These are phyloP conservation scores for Scenedesmus sp. DNA, from an alignment of 163 green algal genomes.

Conservation along the genomic window DNA sequence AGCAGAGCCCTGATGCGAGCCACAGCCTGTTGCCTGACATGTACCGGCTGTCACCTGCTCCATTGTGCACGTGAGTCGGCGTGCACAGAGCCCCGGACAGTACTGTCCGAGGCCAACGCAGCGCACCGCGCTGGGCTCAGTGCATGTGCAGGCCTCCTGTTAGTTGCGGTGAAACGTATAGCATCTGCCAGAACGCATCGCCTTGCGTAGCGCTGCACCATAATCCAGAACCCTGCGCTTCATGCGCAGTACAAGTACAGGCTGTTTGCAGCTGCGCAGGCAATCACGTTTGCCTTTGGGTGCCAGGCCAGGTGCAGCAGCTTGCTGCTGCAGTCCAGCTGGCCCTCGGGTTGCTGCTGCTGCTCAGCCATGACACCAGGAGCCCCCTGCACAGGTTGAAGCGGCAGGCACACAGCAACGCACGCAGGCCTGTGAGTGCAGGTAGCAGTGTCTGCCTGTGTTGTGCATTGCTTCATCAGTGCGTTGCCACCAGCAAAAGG, in stretches of 20 bases:
- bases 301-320: slow-evolving; percentile 97
- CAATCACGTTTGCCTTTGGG: slow-evolving; percentile 90
- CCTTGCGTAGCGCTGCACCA: not conserved
- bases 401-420: slow-evolving; percentile 27
- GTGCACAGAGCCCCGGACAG: too few species aligned
- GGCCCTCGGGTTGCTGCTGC: slow-evolving; percentile 49
- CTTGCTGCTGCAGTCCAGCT: slow-evolving; percentile 88
- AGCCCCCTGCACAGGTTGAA: not conserved
- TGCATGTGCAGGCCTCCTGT: too few species aligned
- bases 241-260: slow-evolving; percentile 24
- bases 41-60: too few species aligned
- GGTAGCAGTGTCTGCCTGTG: too few species aligned
- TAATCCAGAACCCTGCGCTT: not conserved
- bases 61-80: not conserved
- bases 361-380: slow-evolving; percentile 25
- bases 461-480: too few species aligned
- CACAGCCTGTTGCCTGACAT: not conserved
- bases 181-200: too few species aligned
- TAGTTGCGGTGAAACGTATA: too few species aligned
- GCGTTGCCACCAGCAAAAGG: too few species aligned
- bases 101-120: too few species aligned
- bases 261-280: slow-evolving; percentile 92
- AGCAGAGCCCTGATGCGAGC: too few species aligned
- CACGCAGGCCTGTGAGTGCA: too few species aligned
- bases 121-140: too few species aligned